A percentile compares a stretch with the other conserved stretches of the same genome.
These are phyloP conservation scores for Yamadazyma sp. DNA, from an alignment of 805 yeast species.

Conservation along the genomic window DNA sequence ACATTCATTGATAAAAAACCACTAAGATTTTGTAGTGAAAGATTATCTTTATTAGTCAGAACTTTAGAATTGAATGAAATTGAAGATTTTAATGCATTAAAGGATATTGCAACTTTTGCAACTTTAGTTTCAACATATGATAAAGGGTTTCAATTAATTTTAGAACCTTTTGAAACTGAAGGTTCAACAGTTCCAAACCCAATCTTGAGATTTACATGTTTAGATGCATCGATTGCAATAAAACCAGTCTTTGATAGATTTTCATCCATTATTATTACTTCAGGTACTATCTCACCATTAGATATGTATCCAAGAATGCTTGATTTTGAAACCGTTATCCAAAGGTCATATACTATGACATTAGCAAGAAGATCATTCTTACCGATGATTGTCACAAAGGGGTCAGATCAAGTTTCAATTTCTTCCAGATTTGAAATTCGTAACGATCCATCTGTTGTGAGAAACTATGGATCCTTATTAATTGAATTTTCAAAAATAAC, in stretches of 20 bases:
- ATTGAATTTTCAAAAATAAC: conserved; percentile 93
- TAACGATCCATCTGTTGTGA: conserved; percentile 95
- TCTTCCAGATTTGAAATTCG: conserved; percentile 95
- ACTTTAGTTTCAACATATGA: conserved; percentile 95
- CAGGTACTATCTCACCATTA: conserved; percentile 97
- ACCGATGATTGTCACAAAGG: conserved; percentile 95
- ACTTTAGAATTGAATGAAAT: conserved; percentile 85
- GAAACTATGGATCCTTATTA: conserved; percentile 91
- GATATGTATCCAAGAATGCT: conserved; percentile 75
- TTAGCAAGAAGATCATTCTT: conserved; percentile 86
- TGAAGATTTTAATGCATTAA: conserved; percentile 89
- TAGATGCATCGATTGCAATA: conserved; percentile 97
- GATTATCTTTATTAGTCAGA: conserved; percentile 82
- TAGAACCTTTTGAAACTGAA: conserved; percentile 95
- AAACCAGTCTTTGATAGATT: conserved; percentile 95
- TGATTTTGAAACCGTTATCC: conserved; percentile 52
- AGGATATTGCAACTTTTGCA: conserved; percentile 96
- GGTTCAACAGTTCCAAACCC: conserved; percentile 96
- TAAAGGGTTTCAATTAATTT: conserved; percentile 81
- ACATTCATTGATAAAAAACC: conserved; percentile 95
- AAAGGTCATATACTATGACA: conserved; percentile 95
- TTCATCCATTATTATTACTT: conserved; percentile 88
- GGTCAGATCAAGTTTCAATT: conserved; percentile 96
- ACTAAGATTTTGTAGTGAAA: conserved; percentile 83
- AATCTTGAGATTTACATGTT: conserved; percentile 84